A percentile compares a stretch with the other conserved stretches of the same genome.
phyloP scores from a whole-genome alignment of 768 basidiomycete genomes.

The Psilocybe azurescens region DNA sequence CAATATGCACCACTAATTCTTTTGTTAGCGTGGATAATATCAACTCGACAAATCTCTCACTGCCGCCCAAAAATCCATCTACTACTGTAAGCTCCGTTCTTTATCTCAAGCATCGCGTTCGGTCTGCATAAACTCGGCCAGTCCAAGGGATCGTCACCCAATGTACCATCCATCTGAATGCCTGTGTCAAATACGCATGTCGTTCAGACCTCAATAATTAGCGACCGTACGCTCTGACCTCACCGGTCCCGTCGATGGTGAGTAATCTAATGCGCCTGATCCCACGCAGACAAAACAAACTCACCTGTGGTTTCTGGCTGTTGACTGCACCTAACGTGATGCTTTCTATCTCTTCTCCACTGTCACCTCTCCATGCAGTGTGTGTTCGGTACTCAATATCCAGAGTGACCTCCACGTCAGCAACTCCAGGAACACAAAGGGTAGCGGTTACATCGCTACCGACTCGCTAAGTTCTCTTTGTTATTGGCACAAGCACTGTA shows the following conservation, averaged over 20 bases:
- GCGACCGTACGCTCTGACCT: conserved; percentile 28
- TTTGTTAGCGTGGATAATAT: conserved; percentile 28
- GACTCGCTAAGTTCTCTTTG: conserved; percentile 23
- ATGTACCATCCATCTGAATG: conserved; percentile 16
- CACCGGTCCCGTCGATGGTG: conserved; percentile 25
- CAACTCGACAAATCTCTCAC: conserved; percentile 29
- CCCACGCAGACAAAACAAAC: background rate
- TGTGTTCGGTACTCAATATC: conserved; percentile 25
- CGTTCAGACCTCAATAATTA: background rate
- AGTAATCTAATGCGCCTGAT: background rate
- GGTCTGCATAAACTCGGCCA: conserved; percentile 6
- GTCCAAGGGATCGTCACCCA: conserved; percentile 30
- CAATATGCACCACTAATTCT: background rate
- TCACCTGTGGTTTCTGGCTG: conserved; percentile 13
- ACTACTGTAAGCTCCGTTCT: conserved; percentile 25
- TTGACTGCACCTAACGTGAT: conserved; percentile 29
- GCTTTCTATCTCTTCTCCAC: conserved; percentile 29
- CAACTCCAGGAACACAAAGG: conserved; percentile 26
- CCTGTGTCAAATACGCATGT: background rate
- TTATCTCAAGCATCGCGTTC: background rate
- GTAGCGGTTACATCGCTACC: conserved; percentile 28
- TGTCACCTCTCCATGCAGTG: conserved; percentile 28
- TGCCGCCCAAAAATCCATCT: conserved; percentile 29
- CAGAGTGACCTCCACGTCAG: conserved; percentile 29
- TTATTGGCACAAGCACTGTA: no score